These are phyloP conservation scores for Cystobasidium tubakii DNA, from an alignment of 768 basidiomycete species.

Conservation along the genomic window DNA sequence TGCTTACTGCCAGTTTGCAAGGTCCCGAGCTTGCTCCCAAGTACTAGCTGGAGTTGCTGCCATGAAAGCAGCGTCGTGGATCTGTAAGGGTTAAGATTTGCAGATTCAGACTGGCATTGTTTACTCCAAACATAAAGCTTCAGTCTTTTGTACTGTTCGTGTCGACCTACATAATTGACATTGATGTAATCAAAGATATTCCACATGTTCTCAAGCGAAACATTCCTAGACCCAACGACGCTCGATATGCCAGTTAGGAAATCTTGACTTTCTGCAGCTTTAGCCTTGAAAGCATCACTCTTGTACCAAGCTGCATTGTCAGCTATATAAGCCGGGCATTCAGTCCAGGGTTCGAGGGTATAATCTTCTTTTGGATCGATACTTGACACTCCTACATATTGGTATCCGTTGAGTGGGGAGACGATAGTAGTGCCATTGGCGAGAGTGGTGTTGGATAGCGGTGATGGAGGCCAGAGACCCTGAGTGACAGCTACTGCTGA, in stretches of 20 bases:
- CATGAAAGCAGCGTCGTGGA: constrained; percentile 66
- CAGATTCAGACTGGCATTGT: too few relatives aligned
- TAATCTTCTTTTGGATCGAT: constrained; percentile 36
- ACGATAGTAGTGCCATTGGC: constrained; percentile 62
- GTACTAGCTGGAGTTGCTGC: constrained; percentile 51
- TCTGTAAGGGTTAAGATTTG: too few relatives aligned
- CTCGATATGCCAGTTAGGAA: constrained; percentile 13
- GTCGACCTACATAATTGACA: constrained; percentile 57
- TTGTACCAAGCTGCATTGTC: constrained; percentile 53
- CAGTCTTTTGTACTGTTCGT: too few relatives aligned
- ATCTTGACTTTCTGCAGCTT: constrained; percentile 13
- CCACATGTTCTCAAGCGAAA: constrained; percentile 34
- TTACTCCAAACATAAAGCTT: too few relatives aligned
- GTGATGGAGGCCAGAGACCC: constrained; percentile 61
- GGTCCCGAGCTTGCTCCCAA: constrained; percentile 64
- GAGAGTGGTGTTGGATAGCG: constrained; percentile 57
- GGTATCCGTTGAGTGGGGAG: constrained; percentile 64
- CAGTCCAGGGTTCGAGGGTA: constrained; percentile 35
- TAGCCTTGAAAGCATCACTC: constrained; percentile 50
- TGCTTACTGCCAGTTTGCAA: constrained; percentile 64
- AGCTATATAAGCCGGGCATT: constrained; percentile 47
- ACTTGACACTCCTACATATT: constrained; percentile 62
- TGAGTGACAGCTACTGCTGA: constrained; percentile 65
- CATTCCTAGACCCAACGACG: constrained; percentile 31
- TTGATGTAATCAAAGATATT: constrained; percentile 52